phyloP scores from a whole-genome alignment of 768 basidiomycete genomes.

The Trametes elegans region DNA sequence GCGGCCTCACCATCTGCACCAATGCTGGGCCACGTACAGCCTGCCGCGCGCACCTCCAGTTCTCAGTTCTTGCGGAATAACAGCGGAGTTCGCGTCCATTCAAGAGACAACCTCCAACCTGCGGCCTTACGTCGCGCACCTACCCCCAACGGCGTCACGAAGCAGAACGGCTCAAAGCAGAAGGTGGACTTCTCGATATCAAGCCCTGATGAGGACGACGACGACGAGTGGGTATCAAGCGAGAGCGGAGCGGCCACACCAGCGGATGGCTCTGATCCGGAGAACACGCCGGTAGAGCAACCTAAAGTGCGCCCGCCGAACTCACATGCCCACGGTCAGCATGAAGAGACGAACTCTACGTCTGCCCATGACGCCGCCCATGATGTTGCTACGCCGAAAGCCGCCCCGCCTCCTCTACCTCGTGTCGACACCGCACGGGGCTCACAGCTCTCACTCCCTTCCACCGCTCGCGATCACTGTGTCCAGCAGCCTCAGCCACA shows the following conservation, averaged over 20 bases:
- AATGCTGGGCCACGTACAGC: conserved; percentile 16
- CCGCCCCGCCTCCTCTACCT: conserved; percentile 25
- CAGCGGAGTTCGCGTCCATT: conserved; percentile 26
- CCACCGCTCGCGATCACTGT: conserved; percentile 19
- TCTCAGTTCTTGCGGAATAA: conserved; percentile 24
- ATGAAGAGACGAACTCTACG: conserved; percentile 19
- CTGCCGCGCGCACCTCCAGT: conserved; percentile 19
- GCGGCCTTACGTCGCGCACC: conserved; percentile 23
- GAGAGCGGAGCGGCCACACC: conserved; percentile 76
- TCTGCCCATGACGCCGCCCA: conserved; percentile 22
- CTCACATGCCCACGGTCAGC: conserved; percentile 4
- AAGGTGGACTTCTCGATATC: conserved; percentile 62
- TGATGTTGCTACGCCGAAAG: conserved; percentile 30
- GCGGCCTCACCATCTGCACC: background rate
- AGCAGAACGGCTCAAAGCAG: conserved; percentile 24
- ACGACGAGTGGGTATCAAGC: conserved; percentile 78
- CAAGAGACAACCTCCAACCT: conserved; percentile 26
- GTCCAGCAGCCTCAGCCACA: conserved; percentile 1
- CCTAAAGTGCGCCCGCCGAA: conserved; percentile 13
- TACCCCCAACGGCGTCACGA: conserved; percentile 15
- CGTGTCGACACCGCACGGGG: conserved; percentile 23
- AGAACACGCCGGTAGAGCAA: conserved; percentile 29
- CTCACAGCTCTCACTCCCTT: conserved; percentile 6
- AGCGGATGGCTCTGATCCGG: conserved; percentile 46
- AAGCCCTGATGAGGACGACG: conserved; percentile 45